Conservation (phyloP, 2,329 filamentous ascomycete species). For the Colletotrichum sp. region DNA sequence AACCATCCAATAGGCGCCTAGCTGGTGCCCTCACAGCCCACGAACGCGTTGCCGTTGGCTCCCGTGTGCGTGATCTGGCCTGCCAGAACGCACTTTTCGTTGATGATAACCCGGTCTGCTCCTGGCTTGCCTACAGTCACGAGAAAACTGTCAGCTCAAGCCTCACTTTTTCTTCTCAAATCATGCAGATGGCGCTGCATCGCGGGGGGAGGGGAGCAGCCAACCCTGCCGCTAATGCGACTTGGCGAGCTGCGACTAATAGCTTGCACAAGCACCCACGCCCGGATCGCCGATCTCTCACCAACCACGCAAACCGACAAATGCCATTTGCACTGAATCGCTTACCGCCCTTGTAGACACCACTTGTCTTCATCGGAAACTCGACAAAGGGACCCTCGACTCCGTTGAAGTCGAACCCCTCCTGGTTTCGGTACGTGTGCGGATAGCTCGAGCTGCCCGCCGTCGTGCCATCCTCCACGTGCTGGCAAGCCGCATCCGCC, state of each 20-base stretch:
- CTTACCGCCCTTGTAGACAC: conserved; percentile 60
- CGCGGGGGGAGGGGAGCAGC: background rate
- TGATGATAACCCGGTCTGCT: conserved; percentile 73
- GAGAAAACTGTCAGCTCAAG: background rate
- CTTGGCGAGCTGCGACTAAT: background rate
- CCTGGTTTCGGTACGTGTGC: conserved; percentile 65
- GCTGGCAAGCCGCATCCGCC: conserved; percentile 53
- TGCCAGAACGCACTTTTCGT: conserved; percentile 57
- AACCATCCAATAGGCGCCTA: background rate
- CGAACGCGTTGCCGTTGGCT: conserved; percentile 72
- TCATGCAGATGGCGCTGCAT: background rate
- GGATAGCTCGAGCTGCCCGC: conserved; percentile 52
- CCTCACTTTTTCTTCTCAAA: background rate
- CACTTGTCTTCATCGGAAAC: conserved; percentile 61
- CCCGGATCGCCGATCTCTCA: conserved; percentile 14
- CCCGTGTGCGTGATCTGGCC: conserved; percentile 74
- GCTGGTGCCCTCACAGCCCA: conserved; percentile 52
- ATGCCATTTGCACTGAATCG: background rate
- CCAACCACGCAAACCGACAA: background rate
- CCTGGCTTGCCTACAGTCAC: conserved; percentile 59
- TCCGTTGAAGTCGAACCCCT: conserved; percentile 63
- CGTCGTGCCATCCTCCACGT: conserved; percentile 44
- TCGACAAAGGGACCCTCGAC: conserved; percentile 66
- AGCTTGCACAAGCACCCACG: background rate
- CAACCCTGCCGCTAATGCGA: background rate